Percentiles rank a stretch among this genome's conserved stretches.
phyloP scores from a whole-genome alignment of 495 filamentous ascomycete genomes.

The Echria macrotheca region DNA sequence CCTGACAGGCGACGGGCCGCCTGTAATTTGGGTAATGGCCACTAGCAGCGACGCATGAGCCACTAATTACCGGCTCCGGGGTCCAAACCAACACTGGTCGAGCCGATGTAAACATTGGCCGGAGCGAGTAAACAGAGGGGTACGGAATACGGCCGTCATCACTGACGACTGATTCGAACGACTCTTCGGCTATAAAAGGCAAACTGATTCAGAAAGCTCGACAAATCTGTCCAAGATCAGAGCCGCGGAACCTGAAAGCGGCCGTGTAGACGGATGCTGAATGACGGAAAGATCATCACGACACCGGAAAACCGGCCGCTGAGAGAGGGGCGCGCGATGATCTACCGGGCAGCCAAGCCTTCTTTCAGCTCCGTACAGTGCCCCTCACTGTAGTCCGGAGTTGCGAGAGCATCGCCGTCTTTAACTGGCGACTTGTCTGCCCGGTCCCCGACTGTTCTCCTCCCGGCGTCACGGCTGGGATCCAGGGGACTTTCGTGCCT shows the following conservation, averaged over 20 bases:
- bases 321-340: background rate
- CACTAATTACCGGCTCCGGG: conserved; percentile 18
- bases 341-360: conserved; percentile 5
- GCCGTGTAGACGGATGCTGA: conserved; percentile 1
- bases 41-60: conserved; percentile 19
- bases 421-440: too few species aligned
- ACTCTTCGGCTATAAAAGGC: background rate
- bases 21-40: conserved; percentile 24
- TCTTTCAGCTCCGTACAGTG: conserved; percentile 14
- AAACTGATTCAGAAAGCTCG: background rate
- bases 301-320: background rate
- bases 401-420: too few species aligned
- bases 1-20: conserved; percentile 16
- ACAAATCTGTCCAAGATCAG: conserved; percentile 1
- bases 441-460: too few species aligned
- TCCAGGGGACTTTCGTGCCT: too few species aligned
- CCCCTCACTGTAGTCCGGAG: conserved; percentile 1
- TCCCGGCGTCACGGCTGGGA: too few species aligned
- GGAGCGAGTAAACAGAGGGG: background rate
- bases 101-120: conserved; percentile 16
- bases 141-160: too few species aligned
- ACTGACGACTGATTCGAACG: too few species aligned
- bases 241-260: background rate
- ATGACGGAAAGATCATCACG: conserved; percentile 11
- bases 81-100: background rate